Conservation (phyloP, 139 green algal species). For the Chlamydomonas schloesseri region DNA sequence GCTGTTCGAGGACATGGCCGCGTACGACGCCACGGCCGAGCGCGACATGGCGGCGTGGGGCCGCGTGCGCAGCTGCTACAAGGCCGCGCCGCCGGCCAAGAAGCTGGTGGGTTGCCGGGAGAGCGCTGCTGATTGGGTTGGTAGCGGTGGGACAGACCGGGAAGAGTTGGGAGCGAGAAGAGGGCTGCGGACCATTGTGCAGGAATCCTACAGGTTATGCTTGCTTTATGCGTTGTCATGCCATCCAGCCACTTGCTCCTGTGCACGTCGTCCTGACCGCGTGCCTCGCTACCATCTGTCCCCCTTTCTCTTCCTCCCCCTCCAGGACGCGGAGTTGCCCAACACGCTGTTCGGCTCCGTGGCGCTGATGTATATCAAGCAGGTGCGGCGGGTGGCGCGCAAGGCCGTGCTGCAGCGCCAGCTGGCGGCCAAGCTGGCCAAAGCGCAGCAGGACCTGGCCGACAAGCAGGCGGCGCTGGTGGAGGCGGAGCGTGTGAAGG, state of each 20-base stretch:
- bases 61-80: constrained; percentile 29
- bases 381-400: constrained; percentile 37
- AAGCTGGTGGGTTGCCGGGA: constrained; percentile 27
- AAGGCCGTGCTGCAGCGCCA: constrained; percentile 30
- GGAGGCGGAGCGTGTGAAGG: constrained; percentile 28
- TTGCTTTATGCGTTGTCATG: too few species aligned
- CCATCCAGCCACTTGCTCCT: too few species aligned
- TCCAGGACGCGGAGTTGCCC: constrained; percentile 27
- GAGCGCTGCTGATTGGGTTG: too few species aligned
- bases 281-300: too few species aligned
- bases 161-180: too few species aligned
- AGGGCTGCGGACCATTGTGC: too few species aligned
- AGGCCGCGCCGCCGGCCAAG: background rate
- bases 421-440: constrained; percentile 18
- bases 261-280: too few species aligned
- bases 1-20: constrained; percentile 60
- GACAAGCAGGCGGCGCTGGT: constrained; percentile 17
- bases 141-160: too few species aligned
- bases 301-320: too few species aligned
- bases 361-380: constrained; percentile 36
- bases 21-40: constrained; percentile 56
- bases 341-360: constrained; percentile 15
- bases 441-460: constrained; percentile 9
- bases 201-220: too few species aligned
- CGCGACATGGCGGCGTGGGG: constrained; percentile 32